Evolutionary conservation across 208 protist species (phyloP).

Genomic region (Angomonas ambiguus): DNA sequence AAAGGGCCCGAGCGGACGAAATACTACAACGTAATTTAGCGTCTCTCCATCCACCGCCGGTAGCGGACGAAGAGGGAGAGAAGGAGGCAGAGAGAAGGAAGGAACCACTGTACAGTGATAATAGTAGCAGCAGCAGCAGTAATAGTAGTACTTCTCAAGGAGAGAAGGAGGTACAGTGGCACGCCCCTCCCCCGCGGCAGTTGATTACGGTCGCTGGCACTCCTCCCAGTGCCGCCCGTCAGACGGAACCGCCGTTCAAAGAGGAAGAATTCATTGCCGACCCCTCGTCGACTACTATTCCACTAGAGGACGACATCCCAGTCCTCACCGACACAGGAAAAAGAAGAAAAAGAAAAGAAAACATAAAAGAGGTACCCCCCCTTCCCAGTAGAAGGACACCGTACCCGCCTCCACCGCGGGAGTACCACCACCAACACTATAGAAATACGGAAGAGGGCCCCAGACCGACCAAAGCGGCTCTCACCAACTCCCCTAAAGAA

Average conservation of each 20-base stretch:
- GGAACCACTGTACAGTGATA: not conserved
- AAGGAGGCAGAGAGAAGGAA: no score
- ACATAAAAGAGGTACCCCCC: no score
- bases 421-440: not conserved
- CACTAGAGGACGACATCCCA: no score
- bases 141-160: not conserved
- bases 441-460: no score
- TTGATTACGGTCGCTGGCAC: not conserved
- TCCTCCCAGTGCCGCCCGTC: not conserved
- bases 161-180: not conserved
- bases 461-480: not conserved
- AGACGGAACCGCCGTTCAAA: not conserved
- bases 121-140: not conserved
- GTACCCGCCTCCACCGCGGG: not conserved
- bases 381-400: no score
- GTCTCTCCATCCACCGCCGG: no score
- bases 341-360: no score
- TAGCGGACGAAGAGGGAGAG: no score
- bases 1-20: not conserved
- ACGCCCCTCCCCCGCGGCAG: not conserved
- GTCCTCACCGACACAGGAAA: no score
- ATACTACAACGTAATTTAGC: not conserved
- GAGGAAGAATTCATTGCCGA: not conserved
- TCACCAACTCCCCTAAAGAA: not conserved
- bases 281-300: no score